Conservation (phyloP, 1,284 basidiomycete species). For the Rugosomyces carneus region DNA sequence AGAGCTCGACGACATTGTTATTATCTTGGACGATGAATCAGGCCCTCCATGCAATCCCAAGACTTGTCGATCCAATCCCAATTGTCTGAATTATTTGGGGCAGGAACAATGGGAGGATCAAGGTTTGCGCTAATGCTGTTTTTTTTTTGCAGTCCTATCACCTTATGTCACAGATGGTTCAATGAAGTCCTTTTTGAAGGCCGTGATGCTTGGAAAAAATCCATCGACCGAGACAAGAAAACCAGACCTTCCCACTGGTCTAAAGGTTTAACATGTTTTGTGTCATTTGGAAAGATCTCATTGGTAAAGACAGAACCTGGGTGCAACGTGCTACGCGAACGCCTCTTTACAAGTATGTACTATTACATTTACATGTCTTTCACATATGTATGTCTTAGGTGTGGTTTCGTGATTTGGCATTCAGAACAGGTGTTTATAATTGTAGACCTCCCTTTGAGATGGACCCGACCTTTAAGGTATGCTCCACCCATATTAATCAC, state of each 20-base stretch:
- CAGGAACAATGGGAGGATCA: conserved; percentile 71
- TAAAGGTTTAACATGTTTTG: conserved; percentile 47
- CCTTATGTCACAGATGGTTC: conserved; percentile 34
- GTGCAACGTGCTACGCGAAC: conserved; percentile 91
- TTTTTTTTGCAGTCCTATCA: background rate
- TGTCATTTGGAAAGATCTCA: background rate
- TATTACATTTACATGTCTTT: conserved; percentile 26
- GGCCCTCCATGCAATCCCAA: conserved; percentile 52
- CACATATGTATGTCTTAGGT: conserved; percentile 35
- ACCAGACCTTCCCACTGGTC: conserved; percentile 64
- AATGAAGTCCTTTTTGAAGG: conserved; percentile 46
- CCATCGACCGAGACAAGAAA: conserved; percentile 46
- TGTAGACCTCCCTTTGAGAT: conserved; percentile 47
- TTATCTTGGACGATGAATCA: conserved; percentile 62
- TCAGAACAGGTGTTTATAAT: conserved; percentile 59
- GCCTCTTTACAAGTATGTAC: conserved; percentile 82
- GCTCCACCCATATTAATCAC: conserved; percentile 1
- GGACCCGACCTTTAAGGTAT: conserved; percentile 51
- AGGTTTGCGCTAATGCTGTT: conserved; percentile 31
- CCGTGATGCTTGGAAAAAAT: conserved; percentile 45
- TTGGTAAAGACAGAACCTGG: conserved; percentile 61
- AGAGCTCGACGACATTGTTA: conserved; percentile 52
- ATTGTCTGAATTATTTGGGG: conserved; percentile 82
- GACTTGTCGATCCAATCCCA: conserved; percentile 66
- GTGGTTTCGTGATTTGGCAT: conserved; percentile 66